A percentile compares a stretch with the other conserved stretches of the same genome.
These are phyloP conservation scores for Vitis hybrid DNA, from an alignment of 177 flowering plant species.

Conservation along the genomic window DNA sequence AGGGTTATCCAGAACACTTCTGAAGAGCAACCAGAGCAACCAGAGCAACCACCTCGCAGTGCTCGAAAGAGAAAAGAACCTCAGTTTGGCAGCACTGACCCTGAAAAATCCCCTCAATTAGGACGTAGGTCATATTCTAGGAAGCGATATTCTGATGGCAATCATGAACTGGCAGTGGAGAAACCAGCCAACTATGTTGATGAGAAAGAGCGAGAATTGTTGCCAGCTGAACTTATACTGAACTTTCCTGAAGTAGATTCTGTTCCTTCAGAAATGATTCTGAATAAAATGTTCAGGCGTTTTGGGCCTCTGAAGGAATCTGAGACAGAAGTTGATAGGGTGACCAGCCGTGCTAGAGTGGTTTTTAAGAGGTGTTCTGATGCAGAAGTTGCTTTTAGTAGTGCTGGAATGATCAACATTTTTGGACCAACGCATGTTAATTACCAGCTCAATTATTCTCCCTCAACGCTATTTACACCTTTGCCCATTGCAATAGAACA, in stretches of 20 bases:
- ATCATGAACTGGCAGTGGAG: conserved; percentile 19
- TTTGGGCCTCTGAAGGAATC: conserved; percentile 48
- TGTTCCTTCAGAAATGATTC: conserved; percentile 39
- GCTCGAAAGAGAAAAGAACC: conserved; percentile 11
- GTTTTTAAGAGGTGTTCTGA: conserved; percentile 43
- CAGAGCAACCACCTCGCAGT: too few species aligned
- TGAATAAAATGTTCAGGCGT: conserved; percentile 43
- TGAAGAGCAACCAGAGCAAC: conserved; percentile 23
- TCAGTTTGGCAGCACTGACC: conserved; percentile 22
- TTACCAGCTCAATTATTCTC: conserved; percentile 39
- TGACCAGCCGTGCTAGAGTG: conserved; percentile 43
- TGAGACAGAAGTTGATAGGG: conserved; percentile 42
- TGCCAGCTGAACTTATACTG: conserved; percentile 42
- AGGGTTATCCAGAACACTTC: conserved; percentile 40
- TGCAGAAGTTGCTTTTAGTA: conserved; percentile 47
- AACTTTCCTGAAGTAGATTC: conserved; percentile 28
- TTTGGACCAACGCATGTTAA: conserved; percentile 39
- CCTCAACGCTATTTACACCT: conserved; percentile 28
- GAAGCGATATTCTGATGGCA: conserved; percentile 24
- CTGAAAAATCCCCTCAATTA: conserved; percentile 17
- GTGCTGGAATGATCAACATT: conserved; percentile 40
- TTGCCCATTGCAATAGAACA: conserved; percentile 18
- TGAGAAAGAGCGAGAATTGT: conserved; percentile 19
- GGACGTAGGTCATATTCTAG: conserved; percentile 22
- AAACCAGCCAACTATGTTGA: conserved; percentile 25